These are phyloP conservation scores for Conticribra weissflogii DNA, from an alignment of 108 stramenopile genomes.

Conservation along the genomic window DNA sequence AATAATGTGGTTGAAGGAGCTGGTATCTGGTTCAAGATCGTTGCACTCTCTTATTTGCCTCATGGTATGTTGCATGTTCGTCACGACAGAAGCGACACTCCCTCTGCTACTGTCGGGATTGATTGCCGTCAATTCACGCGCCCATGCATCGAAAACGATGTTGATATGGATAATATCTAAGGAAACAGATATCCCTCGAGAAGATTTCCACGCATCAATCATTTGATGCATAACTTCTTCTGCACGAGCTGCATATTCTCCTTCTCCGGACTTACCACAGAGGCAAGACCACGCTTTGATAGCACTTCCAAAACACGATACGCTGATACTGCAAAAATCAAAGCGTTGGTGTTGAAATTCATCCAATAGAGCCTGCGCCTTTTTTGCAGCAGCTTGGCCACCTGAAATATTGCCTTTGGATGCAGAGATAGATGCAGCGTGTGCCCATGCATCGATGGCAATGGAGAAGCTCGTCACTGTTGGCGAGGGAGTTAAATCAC, in stretches of 20 bases:
- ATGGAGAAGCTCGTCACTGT: conserved; percentile 38
- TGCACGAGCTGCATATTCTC: conserved; percentile 28
- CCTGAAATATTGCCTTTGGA: conserved; percentile 14
- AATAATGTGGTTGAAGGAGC: conserved; percentile 47
- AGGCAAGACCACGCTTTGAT: conserved; percentile 29
- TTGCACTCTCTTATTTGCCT: conserved; percentile 19
- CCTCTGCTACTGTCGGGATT: not conserved
- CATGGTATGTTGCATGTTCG: conserved; percentile 28
- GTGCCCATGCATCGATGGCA: conserved; percentile 33
- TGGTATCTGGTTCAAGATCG: conserved; percentile 39
- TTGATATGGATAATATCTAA: conserved; percentile 38
- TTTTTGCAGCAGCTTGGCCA: conserved; percentile 20
- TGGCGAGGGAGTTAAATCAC: conserved; percentile 20
- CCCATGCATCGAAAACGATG: conserved; percentile 43
- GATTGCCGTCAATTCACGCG: conserved; percentile 19
- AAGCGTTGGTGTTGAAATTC: conserved; percentile 24
- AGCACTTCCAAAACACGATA: conserved; percentile 32
- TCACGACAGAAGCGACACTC: conserved; percentile 14
- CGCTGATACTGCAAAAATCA: conserved; percentile 12
- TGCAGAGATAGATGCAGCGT: conserved; percentile 25
- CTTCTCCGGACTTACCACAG: conserved; percentile 5
- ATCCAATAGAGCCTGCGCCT: conserved; percentile 23
- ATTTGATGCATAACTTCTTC: conserved; percentile 25
- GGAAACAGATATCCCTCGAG: not conserved
- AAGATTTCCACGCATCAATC: conserved; percentile 17